A percentile compares a stretch with the other conserved stretches of the same genome.
phyloP scores from a whole-genome alignment of 2,329 filamentous ascomycete genomes.

The Pseudogymnoascus sp. region DNA sequence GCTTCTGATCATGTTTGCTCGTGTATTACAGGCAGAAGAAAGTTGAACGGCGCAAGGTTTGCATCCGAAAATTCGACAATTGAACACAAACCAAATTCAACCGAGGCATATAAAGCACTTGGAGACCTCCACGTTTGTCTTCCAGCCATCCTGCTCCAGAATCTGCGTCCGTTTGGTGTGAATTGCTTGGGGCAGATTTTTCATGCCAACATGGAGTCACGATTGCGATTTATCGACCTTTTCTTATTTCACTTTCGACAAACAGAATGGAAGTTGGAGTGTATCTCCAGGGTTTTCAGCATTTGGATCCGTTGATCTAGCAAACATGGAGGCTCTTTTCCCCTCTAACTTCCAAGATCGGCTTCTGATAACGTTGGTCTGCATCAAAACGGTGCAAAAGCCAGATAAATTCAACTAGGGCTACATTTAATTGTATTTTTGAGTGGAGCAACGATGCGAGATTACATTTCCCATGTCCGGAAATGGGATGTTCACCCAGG shows the following conservation, averaged over 20 bases:
- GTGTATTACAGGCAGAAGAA: background rate
- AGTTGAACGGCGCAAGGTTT: background rate
- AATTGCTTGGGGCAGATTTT: slow-evolving; percentile 32
- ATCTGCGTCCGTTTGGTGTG: slow-evolving; percentile 29
- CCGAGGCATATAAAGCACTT: background rate
- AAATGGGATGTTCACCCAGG: slow-evolving; percentile 31
- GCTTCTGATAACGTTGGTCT: background rate
- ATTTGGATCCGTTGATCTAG: slow-evolving; percentile 25
- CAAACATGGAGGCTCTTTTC: slow-evolving; percentile 25
- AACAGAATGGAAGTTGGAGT: slow-evolving; percentile 16
- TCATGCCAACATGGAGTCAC: slow-evolving; percentile 24
- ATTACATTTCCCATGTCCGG: slow-evolving; percentile 27
- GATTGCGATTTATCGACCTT: slow-evolving; percentile 28
- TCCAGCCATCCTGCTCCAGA: slow-evolving; percentile 22
- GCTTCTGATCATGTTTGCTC: background rate
- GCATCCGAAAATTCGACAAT: background rate
- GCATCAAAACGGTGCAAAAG: background rate
- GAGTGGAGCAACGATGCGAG: slow-evolving; percentile 23
- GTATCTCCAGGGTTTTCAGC: slow-evolving; percentile 25
- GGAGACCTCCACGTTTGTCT: slow-evolving; percentile 13
- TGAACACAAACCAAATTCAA: background rate
- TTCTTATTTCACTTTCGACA: slow-evolving; percentile 27
- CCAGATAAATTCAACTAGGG: background rate
- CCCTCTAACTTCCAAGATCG: slow-evolving; percentile 21
- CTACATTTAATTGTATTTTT: slow-evolving; percentile 21